phyloP scores from a whole-genome alignment of 1,284 basidiomycete genomes.

The Chalciporus sp. region DNA sequence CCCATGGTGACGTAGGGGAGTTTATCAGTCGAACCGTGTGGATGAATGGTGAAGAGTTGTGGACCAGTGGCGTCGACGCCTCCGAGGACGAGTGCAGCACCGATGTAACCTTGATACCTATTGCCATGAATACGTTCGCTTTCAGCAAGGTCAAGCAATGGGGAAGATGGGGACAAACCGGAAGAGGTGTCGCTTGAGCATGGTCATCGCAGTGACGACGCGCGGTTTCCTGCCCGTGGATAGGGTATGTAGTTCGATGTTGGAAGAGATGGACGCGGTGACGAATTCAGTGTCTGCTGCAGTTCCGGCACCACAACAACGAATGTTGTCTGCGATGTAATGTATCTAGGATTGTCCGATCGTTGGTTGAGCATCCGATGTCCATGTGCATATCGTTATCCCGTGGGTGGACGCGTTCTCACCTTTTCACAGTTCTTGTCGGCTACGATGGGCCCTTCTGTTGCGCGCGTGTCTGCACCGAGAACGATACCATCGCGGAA shows the following conservation, averaged over 20 bases:
- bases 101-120: constrained; percentile 93
- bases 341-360: constrained; percentile 78
- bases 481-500: constrained; percentile 94
- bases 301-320: constrained; percentile 98
- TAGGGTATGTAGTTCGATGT: constrained; percentile 88
- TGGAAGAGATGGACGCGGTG: constrained; percentile 90
- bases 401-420: constrained; percentile 14
- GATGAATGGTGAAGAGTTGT: constrained; percentile 95
- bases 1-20: constrained; percentile 99
- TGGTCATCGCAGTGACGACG: constrained; percentile 97
- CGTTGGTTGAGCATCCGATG: neutral
- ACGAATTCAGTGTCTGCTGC: constrained; percentile 98
- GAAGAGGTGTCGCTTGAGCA: constrained; percentile 81
- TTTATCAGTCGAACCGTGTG: constrained; percentile 98
- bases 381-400: neutral
- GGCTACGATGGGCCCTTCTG: constrained; percentile 93
- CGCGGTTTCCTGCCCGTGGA: constrained; percentile 86
- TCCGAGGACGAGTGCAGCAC: constrained; percentile 96
- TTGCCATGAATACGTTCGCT: too few species aligned
- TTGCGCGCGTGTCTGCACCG: constrained; percentile 96
- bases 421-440: constrained; percentile 99
- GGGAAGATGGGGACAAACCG: constrained; percentile 44
- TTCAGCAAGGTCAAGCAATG: neutral
- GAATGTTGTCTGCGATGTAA: constrained; percentile 91
- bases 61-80: constrained; percentile 93